Percentiles rank a stretch among this genome's conserved stretches.
Evolutionary conservation across 2,329 filamentous ascomycete genomes (phyloP).

Genomic region (Elsinoe perseae): DNA sequence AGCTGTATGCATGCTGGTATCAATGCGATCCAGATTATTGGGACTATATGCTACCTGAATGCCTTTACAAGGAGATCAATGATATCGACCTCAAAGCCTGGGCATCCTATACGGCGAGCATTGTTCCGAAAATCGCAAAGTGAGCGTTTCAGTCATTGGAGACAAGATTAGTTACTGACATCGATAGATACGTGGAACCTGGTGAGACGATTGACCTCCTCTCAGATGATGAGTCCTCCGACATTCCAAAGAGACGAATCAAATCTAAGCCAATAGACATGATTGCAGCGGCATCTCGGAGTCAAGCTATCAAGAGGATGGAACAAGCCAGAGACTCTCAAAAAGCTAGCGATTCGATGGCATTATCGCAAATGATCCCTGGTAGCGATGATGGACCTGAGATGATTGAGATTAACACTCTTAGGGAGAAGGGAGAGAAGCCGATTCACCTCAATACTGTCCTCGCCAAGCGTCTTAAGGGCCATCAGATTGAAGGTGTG

Average conservation of each 20-base stretch:
- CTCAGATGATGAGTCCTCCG: background rate
- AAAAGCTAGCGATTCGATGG: constrained; percentile 6
- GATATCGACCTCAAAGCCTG: background rate
- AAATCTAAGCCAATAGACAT: background rate
- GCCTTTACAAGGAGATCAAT: background rate
- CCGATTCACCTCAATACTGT: constrained; percentile 57
- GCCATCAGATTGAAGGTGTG: constrained; percentile 73
- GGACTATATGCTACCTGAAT: background rate
- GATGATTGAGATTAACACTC: constrained; percentile 57
- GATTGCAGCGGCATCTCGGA: constrained; percentile 15
- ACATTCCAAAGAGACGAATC: background rate
- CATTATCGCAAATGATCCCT: constrained; percentile 2
- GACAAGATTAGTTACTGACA: constrained; percentile 19
- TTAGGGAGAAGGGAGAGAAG: constrained; percentile 52
- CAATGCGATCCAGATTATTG: background rate
- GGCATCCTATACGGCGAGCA: background rate
- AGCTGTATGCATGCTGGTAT: constrained; percentile 14
- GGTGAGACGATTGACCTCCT: background rate
- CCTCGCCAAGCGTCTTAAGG: constrained; percentile 61
- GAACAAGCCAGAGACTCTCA: background rate
- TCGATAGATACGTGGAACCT: constrained; percentile 18
- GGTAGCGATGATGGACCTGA: constrained; percentile 15
- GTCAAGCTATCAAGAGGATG: constrained; percentile 18
- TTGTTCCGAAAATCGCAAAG: constrained; percentile 9
- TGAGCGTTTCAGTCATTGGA: background rate